Base-by-base conservation (phyloP, 148 eudicot genomes). In the Dianthus caryophyllus region DNA sequence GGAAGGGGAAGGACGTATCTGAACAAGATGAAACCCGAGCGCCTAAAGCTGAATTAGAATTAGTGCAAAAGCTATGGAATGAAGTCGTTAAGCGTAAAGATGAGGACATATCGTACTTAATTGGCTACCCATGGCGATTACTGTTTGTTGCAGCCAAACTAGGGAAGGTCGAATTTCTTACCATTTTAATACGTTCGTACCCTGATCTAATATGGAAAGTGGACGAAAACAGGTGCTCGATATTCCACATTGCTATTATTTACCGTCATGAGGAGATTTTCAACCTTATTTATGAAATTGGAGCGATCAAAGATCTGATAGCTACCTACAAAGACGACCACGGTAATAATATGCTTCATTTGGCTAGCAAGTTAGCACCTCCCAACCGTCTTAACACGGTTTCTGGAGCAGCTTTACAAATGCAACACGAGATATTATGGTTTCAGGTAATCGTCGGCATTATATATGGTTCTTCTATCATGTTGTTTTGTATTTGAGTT, bases 121-220 rank as follows among this genome's bases (percentile, higher is more conserved):
- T 74, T 46, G 72, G 63, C n/a, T 68, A 16, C 7, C 72, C 77
- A 38, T 74, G 72, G 72, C 72, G 68, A 39, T 29, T 67, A 30
- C 5, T 74, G 13, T 74, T 74, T 21, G 49, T 74, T 6, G 72
- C 77, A 29, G 68, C 72, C 18, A 79, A 71, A 47, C 51, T 68
- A 9, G 88, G 88, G 58, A 84, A 79, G 49, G 66, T 67, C 18
- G 82, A 73, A 6, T 82, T 82, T 47, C 39, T 84, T 4, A 63
- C 62, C 0, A 70, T 60, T 24, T 62, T 82, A 6, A 64, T 84
- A 54, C 72, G 31, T 10, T 65, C 75, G 20, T 79, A 82, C 38
- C 88, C 88, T 24, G 82, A 84, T 65, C 70, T 82, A 11, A 68
- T 84, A 36, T 78, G 83, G 82, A 78, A 80, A 53, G 79, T 73